phyloP scores from a whole-genome alignment of 345 rosid species.

The Acer yangbiense region DNA sequence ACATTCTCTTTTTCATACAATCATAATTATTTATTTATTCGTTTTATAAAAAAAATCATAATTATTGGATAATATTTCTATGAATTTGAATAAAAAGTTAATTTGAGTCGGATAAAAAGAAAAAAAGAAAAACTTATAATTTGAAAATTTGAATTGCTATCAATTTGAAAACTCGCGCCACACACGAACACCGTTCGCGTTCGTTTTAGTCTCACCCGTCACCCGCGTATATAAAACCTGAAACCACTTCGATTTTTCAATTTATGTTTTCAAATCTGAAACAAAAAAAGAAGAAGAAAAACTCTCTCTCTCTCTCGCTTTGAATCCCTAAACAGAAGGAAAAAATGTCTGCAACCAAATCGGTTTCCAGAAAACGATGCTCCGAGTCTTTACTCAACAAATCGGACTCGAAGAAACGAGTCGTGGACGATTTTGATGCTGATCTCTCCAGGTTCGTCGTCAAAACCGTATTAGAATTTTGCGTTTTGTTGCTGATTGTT shows the following conservation, averaged over 20 bases:
- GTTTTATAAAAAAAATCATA: too few species aligned
- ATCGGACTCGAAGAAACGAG: slow-evolving; percentile 39
- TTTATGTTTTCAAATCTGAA: neutral
- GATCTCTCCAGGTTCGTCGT: slow-evolving; percentile 57
- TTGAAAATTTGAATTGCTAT: neutral
- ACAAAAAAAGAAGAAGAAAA: neutral
- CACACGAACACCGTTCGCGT: neutral
- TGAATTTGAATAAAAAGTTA: neutral
- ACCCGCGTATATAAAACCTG: neutral
- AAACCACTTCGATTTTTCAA: neutral
- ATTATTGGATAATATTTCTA: neutral
- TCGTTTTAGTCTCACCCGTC: neutral
- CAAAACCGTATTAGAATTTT: neutral
- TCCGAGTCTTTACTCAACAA: slow-evolving; percentile 40
- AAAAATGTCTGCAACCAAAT: slow-evolving; percentile 38
- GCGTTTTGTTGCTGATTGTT: neutral
- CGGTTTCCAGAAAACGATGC: slow-evolving; percentile 44
- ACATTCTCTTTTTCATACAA: too few species aligned
- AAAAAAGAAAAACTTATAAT: neutral
- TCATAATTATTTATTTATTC: too few species aligned
- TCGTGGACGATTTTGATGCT: slow-evolving; percentile 55
- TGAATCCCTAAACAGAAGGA: neutral
- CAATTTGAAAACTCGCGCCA: neutral
- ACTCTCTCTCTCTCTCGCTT: neutral
- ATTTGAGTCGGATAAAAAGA: neutral